Percentiles rank a stretch among this genome's conserved stretches.
Conservation (phyloP, 2,329 filamentous ascomycete species). For the Stemphylium lycopersici region DNA sequence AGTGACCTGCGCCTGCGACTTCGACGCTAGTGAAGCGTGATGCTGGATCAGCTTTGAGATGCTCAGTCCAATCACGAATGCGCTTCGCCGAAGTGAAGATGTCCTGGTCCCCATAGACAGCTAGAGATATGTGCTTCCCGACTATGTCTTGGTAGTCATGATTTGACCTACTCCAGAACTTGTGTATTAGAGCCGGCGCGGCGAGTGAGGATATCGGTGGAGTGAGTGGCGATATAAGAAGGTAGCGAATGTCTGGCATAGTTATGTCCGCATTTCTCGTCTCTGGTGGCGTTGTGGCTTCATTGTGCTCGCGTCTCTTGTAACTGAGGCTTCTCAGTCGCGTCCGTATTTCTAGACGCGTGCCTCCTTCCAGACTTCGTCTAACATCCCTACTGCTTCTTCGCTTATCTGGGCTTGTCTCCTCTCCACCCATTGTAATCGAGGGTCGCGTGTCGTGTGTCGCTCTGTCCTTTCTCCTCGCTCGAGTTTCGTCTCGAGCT, state of each 20-base stretch:
- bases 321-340: constrained; percentile 39
- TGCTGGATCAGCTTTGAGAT: constrained; percentile 51
- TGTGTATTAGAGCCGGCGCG: constrained; percentile 39
- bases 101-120: constrained; percentile 77
- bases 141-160: constrained; percentile 23
- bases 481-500: constrained; percentile 30
- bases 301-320: constrained; percentile 18
- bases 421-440: constrained; percentile 55
- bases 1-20: constrained; percentile 59
- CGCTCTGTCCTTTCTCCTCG: constrained; percentile 35
- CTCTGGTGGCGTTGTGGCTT: constrained; percentile 10
- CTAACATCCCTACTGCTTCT: constrained; percentile 51
- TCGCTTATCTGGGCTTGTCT: constrained; percentile 50
- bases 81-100: constrained; percentile 71
- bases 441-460: constrained; percentile 29
- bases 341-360: constrained; percentile 45
- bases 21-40: constrained; percentile 51
- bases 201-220: constrained; percentile 50
- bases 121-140: constrained; percentile 59
- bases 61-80: constrained; percentile 69
- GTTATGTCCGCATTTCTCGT: constrained; percentile 8
- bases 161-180: constrained; percentile 33
- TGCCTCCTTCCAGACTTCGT: constrained; percentile 37
- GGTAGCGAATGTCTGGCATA: constrained; percentile 44
- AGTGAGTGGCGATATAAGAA: constrained; percentile 56